Conservation (phyloP, 306 rosid genomes). For the Urtica urens region DNA sequence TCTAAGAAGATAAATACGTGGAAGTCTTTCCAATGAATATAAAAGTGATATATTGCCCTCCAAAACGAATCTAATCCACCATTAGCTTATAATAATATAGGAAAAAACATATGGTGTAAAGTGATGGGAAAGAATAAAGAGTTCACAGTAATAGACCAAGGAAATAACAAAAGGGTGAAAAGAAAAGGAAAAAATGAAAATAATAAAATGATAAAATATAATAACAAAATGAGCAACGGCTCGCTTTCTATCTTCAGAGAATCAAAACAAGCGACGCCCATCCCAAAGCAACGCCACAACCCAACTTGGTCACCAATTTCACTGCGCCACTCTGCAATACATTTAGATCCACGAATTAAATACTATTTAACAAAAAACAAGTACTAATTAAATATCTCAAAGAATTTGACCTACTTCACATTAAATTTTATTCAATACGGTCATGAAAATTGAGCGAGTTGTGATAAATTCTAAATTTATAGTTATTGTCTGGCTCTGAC, state of each 20-base stretch:
- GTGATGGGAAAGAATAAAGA: too few relatives aligned
- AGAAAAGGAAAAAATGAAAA: conserved; percentile 28
- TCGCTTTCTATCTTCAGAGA: conserved; percentile 29
- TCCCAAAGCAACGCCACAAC: conserved; percentile 55
- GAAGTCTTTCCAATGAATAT: too few relatives aligned
- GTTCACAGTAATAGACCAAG: too few relatives aligned
- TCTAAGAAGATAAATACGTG: too few relatives aligned
- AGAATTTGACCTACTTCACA: not conserved
- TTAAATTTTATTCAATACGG: not conserved
- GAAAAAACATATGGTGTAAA: too few relatives aligned
- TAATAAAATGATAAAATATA: conserved; percentile 13
- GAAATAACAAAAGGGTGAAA: too few relatives aligned
- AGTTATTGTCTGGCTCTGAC: conserved; percentile 13
- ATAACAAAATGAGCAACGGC: conserved; percentile 11
- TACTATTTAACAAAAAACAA: not conserved
- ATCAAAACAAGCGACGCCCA: conserved; percentile 44
- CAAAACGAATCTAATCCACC: too few relatives aligned
- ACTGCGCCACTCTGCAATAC: conserved; percentile 78
- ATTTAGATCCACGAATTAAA: conserved; percentile 5
- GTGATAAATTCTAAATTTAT: not conserved
- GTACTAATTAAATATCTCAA: not conserved
- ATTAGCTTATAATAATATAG: too few relatives aligned
- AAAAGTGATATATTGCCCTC: too few relatives aligned
- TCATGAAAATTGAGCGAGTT: not conserved
- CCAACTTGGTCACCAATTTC: conserved; percentile 36